Conservation (phyloP, 2,329 filamentous ascomycete species). For the Fusarium bactridioides region DNA sequence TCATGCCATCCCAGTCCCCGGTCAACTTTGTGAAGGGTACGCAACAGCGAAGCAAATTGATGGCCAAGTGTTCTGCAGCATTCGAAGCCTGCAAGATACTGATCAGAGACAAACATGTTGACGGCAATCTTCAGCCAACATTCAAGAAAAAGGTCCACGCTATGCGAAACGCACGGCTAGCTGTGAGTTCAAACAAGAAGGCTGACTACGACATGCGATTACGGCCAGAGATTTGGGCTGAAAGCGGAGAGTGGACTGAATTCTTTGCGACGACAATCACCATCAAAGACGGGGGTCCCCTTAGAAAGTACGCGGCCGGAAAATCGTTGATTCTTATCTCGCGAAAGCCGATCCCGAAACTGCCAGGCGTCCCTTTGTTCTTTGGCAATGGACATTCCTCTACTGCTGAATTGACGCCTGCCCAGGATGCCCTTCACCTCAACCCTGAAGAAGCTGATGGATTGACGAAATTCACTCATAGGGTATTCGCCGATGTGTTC, state of each 20-base stretch:
- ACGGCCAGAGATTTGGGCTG: constrained; percentile 79
- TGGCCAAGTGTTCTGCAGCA: constrained; percentile 88
- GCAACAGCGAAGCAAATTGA: constrained; percentile 71
- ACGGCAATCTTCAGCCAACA: constrained; percentile 77
- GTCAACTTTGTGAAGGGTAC: constrained; percentile 71
- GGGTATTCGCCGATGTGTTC: constrained; percentile 84
- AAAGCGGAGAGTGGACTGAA: constrained; percentile 46
- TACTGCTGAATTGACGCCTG: constrained; percentile 58
- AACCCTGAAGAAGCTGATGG: constrained; percentile 55
- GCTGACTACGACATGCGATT: constrained; percentile 78
- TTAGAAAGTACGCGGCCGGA: constrained; percentile 61
- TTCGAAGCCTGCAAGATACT: constrained; percentile 82
- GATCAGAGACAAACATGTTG: constrained; percentile 70
- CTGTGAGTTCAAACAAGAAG: constrained; percentile 80
- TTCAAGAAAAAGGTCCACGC: constrained; percentile 75
- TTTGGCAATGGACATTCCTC: constrained; percentile 71
- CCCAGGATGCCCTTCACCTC: constrained; percentile 55
- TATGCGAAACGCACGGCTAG: constrained; percentile 88
- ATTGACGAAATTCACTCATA: constrained; percentile 77
- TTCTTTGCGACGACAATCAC: constrained; percentile 71
- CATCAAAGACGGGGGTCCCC: constrained; percentile 62
- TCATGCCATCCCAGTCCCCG: constrained; percentile 78
- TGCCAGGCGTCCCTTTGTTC: constrained; percentile 76
- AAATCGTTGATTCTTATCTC: constrained; percentile 76
- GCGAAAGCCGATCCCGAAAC: constrained; percentile 65